Evolutionary conservation across 1,139 yeast genomes (phyloP).

Genomic region (Candida sojae): DNA sequence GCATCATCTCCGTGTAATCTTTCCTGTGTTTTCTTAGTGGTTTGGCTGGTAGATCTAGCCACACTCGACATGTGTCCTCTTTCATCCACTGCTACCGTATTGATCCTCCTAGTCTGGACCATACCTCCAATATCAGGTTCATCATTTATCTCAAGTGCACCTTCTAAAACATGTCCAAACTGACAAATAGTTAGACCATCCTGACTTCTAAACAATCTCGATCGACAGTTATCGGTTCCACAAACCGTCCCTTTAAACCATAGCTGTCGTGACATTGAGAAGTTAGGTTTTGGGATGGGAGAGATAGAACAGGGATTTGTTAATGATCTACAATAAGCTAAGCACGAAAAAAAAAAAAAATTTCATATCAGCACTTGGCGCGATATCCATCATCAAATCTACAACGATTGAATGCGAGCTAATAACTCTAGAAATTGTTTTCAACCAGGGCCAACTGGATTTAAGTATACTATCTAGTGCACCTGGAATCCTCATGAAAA

Average conservation of each 20-base stretch:
- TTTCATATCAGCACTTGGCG: too few relatives aligned
- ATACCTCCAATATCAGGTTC: constrained; percentile 67
- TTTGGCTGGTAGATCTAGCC: constrained; percentile 10
- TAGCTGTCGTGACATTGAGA: constrained; percentile 23
- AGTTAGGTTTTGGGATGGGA: background rate
- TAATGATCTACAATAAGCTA: background rate
- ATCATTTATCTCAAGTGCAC: constrained; percentile 74
- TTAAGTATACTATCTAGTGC: too few relatives aligned
- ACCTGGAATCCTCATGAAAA: too few relatives aligned
- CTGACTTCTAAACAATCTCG: constrained; percentile 66
- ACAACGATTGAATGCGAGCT: too few relatives aligned
- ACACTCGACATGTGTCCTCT: constrained; percentile 18
- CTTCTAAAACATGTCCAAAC: constrained; percentile 86
- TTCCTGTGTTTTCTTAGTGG: constrained; percentile 5
- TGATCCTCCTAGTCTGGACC: constrained; percentile 55
- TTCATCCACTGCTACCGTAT: constrained; percentile 29
- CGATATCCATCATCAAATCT: too few relatives aligned
- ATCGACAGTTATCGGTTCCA: constrained; percentile 87
- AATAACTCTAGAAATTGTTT: too few relatives aligned
- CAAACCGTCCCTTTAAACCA: constrained; percentile 79
- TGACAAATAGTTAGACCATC: constrained; percentile 86
- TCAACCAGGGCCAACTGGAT: too few relatives aligned
- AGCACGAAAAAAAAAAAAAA: background rate
- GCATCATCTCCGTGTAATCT: constrained; percentile 57
- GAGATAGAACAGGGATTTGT: background rate